Conservation (phyloP, 306 rosid genomes). For the Cucumis hystrix region DNA sequence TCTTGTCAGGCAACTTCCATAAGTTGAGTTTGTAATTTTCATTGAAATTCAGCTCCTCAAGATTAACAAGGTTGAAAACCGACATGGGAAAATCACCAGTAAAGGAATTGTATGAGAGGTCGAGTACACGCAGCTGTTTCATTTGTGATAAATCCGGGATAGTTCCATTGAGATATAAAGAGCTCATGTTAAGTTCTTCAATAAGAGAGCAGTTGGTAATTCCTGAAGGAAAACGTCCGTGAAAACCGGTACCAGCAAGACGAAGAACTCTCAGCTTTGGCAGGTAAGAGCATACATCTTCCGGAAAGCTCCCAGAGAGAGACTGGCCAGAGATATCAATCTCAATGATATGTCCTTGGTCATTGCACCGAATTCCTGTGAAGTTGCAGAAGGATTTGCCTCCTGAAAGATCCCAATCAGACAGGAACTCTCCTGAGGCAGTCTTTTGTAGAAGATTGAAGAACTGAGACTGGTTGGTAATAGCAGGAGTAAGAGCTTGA, state of each 20-base stretch:
- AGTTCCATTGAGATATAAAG: slow-evolving; percentile 27
- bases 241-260: slow-evolving; percentile 29
- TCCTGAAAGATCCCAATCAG: slow-evolving; percentile 31
- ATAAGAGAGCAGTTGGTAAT: slow-evolving; percentile 49
- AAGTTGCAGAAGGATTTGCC: slow-evolving; percentile 39
- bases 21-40: slow-evolving; percentile 39
- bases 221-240: slow-evolving; percentile 32
- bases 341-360: slow-evolving; percentile 24
- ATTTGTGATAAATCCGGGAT: slow-evolving; percentile 65
- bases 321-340: slow-evolving; percentile 44
- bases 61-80: slow-evolving; percentile 48
- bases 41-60: slow-evolving; percentile 65
- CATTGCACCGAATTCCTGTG: slow-evolving; percentile 56
- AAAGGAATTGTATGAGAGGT: slow-evolving; percentile 57
- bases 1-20: slow-evolving; percentile 53
- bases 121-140: slow-evolving; percentile 48
- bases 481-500: slow-evolving; percentile 8
- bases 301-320: slow-evolving; percentile 53
- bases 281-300: slow-evolving; percentile 47
- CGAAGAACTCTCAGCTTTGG: slow-evolving; percentile 44
- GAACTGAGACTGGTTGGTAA: slow-evolving; percentile 32
- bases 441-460: slow-evolving; percentile 38
- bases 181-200: slow-evolving; percentile 46
- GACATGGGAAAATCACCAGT: slow-evolving; percentile 62
- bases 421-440: slow-evolving; percentile 30